Evolutionary conservation across 2,329 filamentous ascomycete species (phyloP).

Genomic region (Aspergillus latus): DNA sequence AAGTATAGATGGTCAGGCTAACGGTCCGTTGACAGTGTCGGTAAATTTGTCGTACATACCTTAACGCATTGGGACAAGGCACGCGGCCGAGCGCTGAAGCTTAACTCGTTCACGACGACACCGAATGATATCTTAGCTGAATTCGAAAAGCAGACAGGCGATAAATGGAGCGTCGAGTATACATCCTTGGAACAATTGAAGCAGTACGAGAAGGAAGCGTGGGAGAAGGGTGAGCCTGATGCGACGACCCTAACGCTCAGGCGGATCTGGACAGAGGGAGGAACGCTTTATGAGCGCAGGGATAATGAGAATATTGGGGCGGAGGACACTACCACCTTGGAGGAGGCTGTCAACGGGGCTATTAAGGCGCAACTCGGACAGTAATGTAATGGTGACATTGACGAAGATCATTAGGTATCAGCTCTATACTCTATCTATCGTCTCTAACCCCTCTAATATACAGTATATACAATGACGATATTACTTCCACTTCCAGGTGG

Average conservation of each 20-base stretch:
- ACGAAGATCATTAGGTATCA: too few relatives aligned
- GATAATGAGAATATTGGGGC: conserved; percentile 63
- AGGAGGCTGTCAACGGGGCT: conserved; percentile 44
- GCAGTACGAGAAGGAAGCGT: conserved; percentile 59
- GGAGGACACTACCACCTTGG: conserved; percentile 55
- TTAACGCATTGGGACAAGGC: conserved; percentile 57
- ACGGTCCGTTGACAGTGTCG: conserved; percentile 52
- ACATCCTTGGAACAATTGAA: conserved; percentile 56
- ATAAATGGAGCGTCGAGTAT: conserved; percentile 56
- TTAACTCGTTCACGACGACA: conserved; percentile 70
- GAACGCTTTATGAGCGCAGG: conserved; percentile 67
- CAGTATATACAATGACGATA: conserved; percentile 5
- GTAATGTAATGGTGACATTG: neutral
- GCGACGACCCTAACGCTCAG: conserved; percentile 62
- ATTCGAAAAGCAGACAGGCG: conserved; percentile 65
- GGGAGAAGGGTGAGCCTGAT: conserved; percentile 52
- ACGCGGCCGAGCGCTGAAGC: conserved; percentile 59
- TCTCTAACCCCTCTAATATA: neutral
- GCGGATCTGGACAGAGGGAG: conserved; percentile 71
- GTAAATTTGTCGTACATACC: conserved; percentile 63
- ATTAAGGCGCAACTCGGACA: conserved; percentile 15
- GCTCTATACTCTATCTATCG: neutral
- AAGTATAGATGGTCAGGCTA: too few relatives aligned
- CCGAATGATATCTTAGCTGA: conserved; percentile 63
- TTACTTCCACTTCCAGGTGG: conserved; percentile 19